Conservation (phyloP, 495 filamentous ascomycete genomes). For the Penicillium verhagenii region DNA sequence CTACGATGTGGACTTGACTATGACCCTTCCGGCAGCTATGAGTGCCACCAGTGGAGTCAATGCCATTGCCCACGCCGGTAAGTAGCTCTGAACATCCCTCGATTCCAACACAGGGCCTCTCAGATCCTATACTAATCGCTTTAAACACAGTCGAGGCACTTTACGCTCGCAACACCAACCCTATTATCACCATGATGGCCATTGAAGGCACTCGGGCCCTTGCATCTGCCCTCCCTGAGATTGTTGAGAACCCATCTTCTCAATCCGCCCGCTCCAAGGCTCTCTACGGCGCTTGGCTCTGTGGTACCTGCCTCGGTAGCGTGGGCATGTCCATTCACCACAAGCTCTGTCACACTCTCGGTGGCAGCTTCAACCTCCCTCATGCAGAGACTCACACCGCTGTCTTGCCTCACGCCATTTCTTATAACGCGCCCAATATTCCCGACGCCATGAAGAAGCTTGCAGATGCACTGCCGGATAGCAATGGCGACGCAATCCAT, state of each 20-base stretch:
- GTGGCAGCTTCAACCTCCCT: constrained; percentile 67
- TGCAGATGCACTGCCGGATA: constrained; percentile 56
- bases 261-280: constrained; percentile 54
- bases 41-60: constrained; percentile 67
- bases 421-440: constrained; percentile 66
- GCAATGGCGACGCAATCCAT: constrained; percentile 57
- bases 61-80: constrained; percentile 66
- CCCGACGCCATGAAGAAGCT: constrained; percentile 57
- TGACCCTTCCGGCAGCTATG: constrained; percentile 60
- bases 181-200: constrained; percentile 57
- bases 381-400: constrained; percentile 71
- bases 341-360: constrained; percentile 68
- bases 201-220: constrained; percentile 56
- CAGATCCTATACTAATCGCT: background rate
- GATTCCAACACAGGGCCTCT: too few species aligned
- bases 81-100: constrained; percentile 5
- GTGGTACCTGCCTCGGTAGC: constrained; percentile 60
- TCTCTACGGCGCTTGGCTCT: constrained; percentile 68
- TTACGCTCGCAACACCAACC: constrained; percentile 63
- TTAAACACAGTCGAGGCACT: constrained; percentile 56
- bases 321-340: constrained; percentile 72
- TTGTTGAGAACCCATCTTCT: constrained; percentile 50
- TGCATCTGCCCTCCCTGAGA: constrained; percentile 54
- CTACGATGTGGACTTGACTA: constrained; percentile 67
- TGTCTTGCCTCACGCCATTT: constrained; percentile 64